A percentile compares a stretch with the other conserved stretches of the same genome.
phyloP scores from a whole-genome alignment of 352 stramenopile species.

The Phytophthora hibernalis region DNA sequence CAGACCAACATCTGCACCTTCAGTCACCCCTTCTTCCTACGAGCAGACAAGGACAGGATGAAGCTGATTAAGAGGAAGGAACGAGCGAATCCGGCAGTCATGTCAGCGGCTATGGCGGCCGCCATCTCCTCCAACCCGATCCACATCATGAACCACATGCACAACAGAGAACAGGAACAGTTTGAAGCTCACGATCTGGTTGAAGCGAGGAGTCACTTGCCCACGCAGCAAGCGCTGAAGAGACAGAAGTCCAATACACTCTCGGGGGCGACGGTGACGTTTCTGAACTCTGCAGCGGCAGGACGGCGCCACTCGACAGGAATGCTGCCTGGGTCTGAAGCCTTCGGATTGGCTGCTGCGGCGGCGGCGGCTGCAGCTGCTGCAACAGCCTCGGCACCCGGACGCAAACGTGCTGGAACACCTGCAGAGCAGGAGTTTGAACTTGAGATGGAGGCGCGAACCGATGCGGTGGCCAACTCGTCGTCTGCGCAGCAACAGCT shows the following conservation, averaged over 20 bases:
- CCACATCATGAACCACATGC: slow-evolving; percentile 21
- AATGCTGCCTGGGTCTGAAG: slow-evolving; percentile 47
- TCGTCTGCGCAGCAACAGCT: slow-evolving; percentile 29
- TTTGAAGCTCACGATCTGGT: slow-evolving; percentile 36
- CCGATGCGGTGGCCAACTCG: slow-evolving; percentile 11
- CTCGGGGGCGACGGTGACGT: slow-evolving; percentile 31
- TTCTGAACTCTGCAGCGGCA: slow-evolving; percentile 41
- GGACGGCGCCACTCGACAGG: slow-evolving; percentile 57
- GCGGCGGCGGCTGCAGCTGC: slow-evolving; percentile 31
- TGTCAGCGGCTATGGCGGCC: slow-evolving; percentile 22
- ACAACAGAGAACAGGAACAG: slow-evolving; percentile 15
- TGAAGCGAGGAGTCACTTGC: slow-evolving; percentile 27
- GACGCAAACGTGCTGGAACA: slow-evolving; percentile 28
- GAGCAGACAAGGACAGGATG: slow-evolving; percentile 67
- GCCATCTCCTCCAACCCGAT: slow-evolving; percentile 29
- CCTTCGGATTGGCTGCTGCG: slow-evolving; percentile 36
- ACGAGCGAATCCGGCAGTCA: slow-evolving; percentile 27
- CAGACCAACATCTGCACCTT: slow-evolving; percentile 82
- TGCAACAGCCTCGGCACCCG: slow-evolving; percentile 10
- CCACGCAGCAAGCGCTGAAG: slow-evolving; percentile 44
- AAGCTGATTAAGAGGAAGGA: slow-evolving; percentile 84
- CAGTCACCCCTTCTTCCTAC: slow-evolving; percentile 73
- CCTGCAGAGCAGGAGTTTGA: slow-evolving; percentile 47
- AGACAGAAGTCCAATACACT: slow-evolving; percentile 49
- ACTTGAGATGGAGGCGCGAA: slow-evolving; percentile 41